These are phyloP conservation scores for Vanrija sp. DNA, from an alignment of 1,284 basidiomycete genomes.

Conservation along the genomic window DNA sequence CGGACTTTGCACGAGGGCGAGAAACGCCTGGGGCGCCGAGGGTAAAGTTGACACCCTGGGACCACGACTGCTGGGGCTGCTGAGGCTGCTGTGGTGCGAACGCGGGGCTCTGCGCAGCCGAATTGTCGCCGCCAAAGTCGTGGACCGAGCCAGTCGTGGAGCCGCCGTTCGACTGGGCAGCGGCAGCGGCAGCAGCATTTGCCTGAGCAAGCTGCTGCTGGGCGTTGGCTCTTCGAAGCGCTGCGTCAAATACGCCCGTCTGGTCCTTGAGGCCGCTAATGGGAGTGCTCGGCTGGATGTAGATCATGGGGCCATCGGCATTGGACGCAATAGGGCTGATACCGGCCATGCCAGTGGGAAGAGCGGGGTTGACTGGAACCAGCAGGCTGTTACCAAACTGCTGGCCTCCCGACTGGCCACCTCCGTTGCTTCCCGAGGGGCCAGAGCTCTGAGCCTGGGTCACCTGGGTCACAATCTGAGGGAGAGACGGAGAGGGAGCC, in stretches of 20 bases:
- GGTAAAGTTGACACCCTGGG: constrained; percentile 1
- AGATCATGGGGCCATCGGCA: constrained; percentile 49
- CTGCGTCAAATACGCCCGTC: constrained; percentile 44
- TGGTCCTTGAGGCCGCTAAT: constrained; percentile 46
- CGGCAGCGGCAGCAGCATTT: not conserved
- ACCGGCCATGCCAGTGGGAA: constrained; percentile 46
- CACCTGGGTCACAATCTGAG: constrained; percentile 27
- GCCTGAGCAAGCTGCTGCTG: constrained; percentile 3
- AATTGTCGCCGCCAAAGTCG: too few relatives aligned
- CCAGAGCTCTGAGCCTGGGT: too few relatives aligned
- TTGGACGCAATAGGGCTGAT: constrained; percentile 45
- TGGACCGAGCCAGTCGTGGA: too few relatives aligned
- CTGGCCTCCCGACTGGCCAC: constrained; percentile 1
- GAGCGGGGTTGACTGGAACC: constrained; percentile 38
- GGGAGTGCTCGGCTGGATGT: constrained; percentile 50
- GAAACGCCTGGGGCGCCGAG: not conserved
- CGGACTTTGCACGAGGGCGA: constrained; percentile 42
- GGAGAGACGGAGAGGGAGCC: constrained; percentile 34
- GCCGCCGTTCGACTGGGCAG: too few relatives aligned
- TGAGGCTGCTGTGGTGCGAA: too few relatives aligned
- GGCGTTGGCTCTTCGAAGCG: constrained; percentile 30
- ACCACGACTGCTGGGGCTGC: not conserved
- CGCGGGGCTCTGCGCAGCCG: too few relatives aligned
- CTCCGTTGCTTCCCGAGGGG: too few relatives aligned
- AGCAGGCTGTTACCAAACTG: constrained; percentile 25